Evolutionary conservation across 768 basidiomycete genomes (phyloP).

Genomic region (Mycena metata): DNA sequence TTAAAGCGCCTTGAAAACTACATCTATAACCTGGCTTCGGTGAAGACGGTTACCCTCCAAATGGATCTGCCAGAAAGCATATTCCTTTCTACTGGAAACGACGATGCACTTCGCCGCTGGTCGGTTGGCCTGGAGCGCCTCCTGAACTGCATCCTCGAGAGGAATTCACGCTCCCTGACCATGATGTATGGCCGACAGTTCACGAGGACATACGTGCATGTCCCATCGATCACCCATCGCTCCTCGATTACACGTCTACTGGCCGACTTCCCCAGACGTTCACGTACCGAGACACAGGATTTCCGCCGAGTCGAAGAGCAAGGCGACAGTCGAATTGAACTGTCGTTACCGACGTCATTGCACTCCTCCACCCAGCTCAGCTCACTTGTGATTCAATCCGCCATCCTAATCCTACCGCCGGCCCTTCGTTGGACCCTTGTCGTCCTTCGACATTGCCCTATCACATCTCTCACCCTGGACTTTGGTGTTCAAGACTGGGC

Average conservation of each 20-base stretch:
- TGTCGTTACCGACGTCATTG: not conserved
- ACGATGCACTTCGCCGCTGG: not conserved
- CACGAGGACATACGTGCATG: not conserved
- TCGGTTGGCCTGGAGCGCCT: not conserved
- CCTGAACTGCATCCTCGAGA: conserved; percentile 6
- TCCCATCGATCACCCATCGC: not conserved
- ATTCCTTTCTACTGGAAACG: not conserved
- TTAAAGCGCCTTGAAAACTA: not conserved
- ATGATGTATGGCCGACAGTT: not conserved
- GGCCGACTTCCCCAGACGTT: not conserved
- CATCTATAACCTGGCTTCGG: not conserved
- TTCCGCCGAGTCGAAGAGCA: not conserved
- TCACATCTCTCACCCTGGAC: not conserved
- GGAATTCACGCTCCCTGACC: not conserved
- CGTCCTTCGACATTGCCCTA: not conserved
- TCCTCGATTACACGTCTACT: not conserved
- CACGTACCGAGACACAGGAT: not conserved
- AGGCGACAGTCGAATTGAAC: not conserved
- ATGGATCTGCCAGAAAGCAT: not conserved
- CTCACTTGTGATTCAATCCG: too few species aligned
- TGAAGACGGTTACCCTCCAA: not conserved
- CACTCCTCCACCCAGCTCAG: too few species aligned
- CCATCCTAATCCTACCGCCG: too few species aligned
- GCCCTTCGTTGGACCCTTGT: too few species aligned
- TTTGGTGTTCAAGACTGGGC: too few species aligned